Percentiles rank a stretch among this genome's conserved stretches.
Evolutionary conservation across 345 rosid species (phyloP).

Genomic region (Dipteronia dyeriana): DNA sequence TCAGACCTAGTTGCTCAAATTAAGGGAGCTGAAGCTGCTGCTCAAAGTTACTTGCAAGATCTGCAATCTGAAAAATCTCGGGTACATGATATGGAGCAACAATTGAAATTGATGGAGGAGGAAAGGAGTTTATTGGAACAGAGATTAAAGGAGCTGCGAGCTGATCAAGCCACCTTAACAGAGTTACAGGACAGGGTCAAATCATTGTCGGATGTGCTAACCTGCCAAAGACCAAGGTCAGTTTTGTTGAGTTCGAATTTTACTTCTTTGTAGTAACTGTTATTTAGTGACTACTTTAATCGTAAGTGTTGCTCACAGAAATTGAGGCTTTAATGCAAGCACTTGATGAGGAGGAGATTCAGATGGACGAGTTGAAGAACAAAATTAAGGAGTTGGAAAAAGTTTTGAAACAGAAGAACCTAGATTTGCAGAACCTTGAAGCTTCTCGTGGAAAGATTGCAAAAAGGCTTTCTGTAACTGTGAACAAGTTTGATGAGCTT

Average conservation of each 20-base stretch:
- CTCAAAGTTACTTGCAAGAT: conserved; percentile 55
- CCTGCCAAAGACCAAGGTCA: conserved; percentile 88
- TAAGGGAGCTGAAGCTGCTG: conserved; percentile 85
- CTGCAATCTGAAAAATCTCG: conserved; percentile 58
- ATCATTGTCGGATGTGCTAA: conserved; percentile 48
- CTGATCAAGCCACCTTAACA: conserved; percentile 44
- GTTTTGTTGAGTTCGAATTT: conserved; percentile 22
- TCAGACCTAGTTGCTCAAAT: conserved; percentile 85
- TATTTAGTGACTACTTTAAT: conserved; percentile 2
- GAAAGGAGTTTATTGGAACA: conserved; percentile 55
- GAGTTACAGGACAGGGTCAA: conserved; percentile 61
- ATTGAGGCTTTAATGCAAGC: conserved; percentile 96
- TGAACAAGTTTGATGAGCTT: conserved; percentile 92
- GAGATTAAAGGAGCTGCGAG: conserved; percentile 60
- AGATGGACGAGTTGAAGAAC: conserved; percentile 76
- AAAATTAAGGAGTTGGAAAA: conserved; percentile 61
- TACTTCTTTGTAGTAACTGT: conserved; percentile 8
- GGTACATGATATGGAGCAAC: conserved; percentile 59
- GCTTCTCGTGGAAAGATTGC: conserved; percentile 76
- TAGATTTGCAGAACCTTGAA: conserved; percentile 72
- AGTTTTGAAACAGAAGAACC: conserved; percentile 59
- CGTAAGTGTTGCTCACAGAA: conserved; percentile 49
- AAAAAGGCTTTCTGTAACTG: conserved; percentile 81
- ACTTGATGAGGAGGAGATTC: conserved; percentile 92
- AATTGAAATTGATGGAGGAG: conserved; percentile 44